Percentiles rank a stretch among this genome's conserved stretches.
phyloP scores from a whole-genome alignment of 2,329 filamentous ascomycete genomes.

The Arthrinium phaeospermum region DNA sequence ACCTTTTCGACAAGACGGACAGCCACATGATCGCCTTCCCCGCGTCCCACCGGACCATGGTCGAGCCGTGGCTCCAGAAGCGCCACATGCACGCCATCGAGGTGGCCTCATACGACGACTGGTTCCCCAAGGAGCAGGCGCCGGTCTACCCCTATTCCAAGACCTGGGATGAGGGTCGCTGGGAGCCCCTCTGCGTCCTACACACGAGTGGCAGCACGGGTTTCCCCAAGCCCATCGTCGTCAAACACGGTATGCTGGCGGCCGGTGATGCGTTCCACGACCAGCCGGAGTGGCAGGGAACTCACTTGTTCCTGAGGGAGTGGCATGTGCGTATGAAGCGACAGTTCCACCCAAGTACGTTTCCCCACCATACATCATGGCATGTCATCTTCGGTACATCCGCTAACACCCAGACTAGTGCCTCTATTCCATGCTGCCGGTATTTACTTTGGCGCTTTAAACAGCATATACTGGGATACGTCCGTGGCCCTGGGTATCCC shows the following conservation, averaged over 20 bases:
- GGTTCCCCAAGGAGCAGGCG: constrained; percentile 41
- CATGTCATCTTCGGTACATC: neutral
- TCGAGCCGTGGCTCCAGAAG: constrained; percentile 46
- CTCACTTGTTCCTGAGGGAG: constrained; percentile 19
- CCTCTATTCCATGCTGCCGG: constrained; percentile 47
- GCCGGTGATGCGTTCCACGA: constrained; percentile 38
- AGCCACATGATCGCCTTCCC: constrained; percentile 47
- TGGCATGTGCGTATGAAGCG: constrained; percentile 3
- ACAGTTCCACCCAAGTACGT: constrained; percentile 21
- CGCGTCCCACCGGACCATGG: constrained; percentile 34
- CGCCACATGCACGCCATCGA: constrained; percentile 46
- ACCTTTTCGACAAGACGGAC: constrained; percentile 49
- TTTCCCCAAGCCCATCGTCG: constrained; percentile 51
- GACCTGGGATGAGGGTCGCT: constrained; percentile 48
- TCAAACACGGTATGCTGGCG: constrained; percentile 43
- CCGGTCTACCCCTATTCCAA: constrained; percentile 46
- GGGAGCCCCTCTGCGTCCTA: constrained; percentile 48
- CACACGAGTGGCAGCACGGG: constrained; percentile 55
- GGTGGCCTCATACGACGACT: constrained; percentile 39
- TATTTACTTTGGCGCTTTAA: constrained; percentile 33
- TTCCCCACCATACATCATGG: constrained; percentile 28
- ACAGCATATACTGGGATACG: constrained; percentile 39
- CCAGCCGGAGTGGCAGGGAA: constrained; percentile 28
- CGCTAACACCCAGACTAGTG: constrained; percentile 32
- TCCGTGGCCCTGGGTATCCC: constrained; percentile 37